phyloP scores from a whole-genome alignment of 2,329 filamentous ascomycete species.

The Cercospora nicotianae region DNA sequence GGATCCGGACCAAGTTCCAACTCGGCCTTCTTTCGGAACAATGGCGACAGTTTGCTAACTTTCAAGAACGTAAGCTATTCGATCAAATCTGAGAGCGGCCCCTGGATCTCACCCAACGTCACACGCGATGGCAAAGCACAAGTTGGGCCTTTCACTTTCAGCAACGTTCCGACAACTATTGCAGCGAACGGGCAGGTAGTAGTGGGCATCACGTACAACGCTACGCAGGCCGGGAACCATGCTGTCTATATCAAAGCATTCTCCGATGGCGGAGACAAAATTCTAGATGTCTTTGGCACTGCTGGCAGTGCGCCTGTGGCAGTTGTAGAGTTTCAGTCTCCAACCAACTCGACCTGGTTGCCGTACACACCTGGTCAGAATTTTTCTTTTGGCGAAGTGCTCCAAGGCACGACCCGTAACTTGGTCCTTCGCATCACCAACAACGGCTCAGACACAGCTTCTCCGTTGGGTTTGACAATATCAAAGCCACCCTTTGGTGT shows the following conservation, averaged over 20 bases:
- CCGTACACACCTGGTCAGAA: conserved; percentile 12
- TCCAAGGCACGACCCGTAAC: conserved; percentile 4
- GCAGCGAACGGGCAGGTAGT: neutral
- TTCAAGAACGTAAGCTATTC: conserved; percentile 9
- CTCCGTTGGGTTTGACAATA: conserved; percentile 12
- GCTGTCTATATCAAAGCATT: conserved; percentile 8
- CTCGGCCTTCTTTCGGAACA: conserved; percentile 10
- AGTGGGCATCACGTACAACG: conserved; percentile 10
- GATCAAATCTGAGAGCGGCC: conserved; percentile 4
- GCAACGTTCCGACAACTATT: conserved; percentile 10
- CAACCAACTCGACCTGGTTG: conserved; percentile 4
- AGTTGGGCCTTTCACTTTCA: conserved; percentile 13
- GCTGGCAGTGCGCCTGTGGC: conserved; percentile 9
- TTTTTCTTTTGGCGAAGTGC: conserved; percentile 14
- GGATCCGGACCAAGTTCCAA: conserved; percentile 9
- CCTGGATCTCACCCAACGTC: conserved; percentile 12
- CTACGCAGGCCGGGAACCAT: conserved; percentile 12
- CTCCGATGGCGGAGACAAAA: conserved; percentile 9
- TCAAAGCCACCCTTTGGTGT: conserved; percentile 15
- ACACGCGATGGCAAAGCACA: conserved; percentile 10
- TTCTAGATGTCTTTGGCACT: conserved; percentile 15
- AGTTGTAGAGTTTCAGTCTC: conserved; percentile 12
- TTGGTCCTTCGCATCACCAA: conserved; percentile 14
- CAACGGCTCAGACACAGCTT: conserved; percentile 15
- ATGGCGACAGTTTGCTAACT: conserved; percentile 8